phyloP scores from a whole-genome alignment of 2,329 filamentous ascomycete genomes.

The Aspergillus terreus region DNA sequence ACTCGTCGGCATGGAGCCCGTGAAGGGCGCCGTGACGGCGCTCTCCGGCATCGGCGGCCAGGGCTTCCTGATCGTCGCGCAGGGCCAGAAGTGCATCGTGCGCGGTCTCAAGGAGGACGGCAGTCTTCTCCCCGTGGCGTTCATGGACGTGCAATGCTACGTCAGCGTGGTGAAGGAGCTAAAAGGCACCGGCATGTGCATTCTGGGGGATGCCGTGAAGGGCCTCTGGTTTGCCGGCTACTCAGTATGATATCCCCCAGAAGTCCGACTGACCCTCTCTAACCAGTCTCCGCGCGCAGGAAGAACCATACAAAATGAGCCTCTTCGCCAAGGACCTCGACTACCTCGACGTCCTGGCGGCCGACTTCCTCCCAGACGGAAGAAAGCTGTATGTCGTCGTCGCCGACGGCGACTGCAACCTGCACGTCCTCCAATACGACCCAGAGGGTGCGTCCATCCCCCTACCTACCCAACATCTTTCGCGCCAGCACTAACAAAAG shows the following conservation, averaged over 20 bases:
- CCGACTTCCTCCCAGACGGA: constrained; percentile 84
- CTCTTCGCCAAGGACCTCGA: constrained; percentile 84
- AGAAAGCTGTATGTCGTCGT: constrained; percentile 78
- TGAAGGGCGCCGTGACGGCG: constrained; percentile 86
- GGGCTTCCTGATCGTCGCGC: constrained; percentile 82
- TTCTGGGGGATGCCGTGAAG: constrained; percentile 87
- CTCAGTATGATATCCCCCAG: constrained; percentile 51
- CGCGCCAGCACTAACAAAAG: not conserved
- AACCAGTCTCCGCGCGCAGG: constrained; percentile 38
- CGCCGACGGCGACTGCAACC: constrained; percentile 76
- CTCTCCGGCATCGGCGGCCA: constrained; percentile 80
- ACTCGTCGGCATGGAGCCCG: constrained; percentile 81
- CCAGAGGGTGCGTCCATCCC: constrained; percentile 71
- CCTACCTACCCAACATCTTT: not conserved
- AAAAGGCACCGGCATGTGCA: constrained; percentile 75
- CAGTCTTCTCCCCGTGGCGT: constrained; percentile 85
- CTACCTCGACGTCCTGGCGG: constrained; percentile 71
- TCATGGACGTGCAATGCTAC: constrained; percentile 96
- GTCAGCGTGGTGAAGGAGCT: constrained; percentile 82
- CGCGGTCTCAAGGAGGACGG: constrained; percentile 93
- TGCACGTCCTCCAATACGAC: constrained; percentile 90
- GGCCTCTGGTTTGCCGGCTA: constrained; percentile 96
- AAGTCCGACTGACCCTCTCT: constrained; percentile 1
- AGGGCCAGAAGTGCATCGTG: constrained; percentile 97
- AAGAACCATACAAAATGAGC: constrained; percentile 94